Conservation (phyloP, 2,329 filamentous ascomycete species). For the Lecanicillium sp. region DNA sequence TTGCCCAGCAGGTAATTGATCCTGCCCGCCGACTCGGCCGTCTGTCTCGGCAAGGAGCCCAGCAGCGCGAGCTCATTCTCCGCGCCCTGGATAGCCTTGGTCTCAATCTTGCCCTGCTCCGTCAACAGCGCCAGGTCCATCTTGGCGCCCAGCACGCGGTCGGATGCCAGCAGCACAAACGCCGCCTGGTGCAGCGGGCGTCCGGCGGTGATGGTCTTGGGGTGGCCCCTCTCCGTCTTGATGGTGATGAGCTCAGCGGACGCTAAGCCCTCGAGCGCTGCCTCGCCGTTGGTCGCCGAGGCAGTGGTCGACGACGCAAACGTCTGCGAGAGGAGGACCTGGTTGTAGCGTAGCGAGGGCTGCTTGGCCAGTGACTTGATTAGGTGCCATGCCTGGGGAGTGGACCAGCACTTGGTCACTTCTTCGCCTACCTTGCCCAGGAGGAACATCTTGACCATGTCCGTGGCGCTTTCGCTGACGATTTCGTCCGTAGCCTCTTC, state of each 20-base stretch:
- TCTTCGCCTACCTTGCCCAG: slow-evolving; percentile 46
- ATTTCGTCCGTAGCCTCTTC: slow-evolving; percentile 78
- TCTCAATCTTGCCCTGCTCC: slow-evolving; percentile 65
- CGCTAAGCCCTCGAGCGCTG: slow-evolving; percentile 70
- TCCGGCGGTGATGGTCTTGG: slow-evolving; percentile 68
- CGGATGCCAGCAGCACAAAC: slow-evolving; percentile 63
- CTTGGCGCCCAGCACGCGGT: slow-evolving; percentile 64
- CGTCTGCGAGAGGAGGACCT: slow-evolving; percentile 67
- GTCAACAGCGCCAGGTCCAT: slow-evolving; percentile 65
- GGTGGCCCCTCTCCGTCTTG: slow-evolving; percentile 64
- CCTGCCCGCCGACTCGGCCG: slow-evolving; percentile 57
- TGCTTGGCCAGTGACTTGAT: slow-evolving; percentile 69
- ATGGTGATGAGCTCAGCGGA: slow-evolving; percentile 82
- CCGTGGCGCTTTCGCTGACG: slow-evolving; percentile 77
- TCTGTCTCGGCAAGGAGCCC: slow-evolving; percentile 63
- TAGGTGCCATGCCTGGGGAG: slow-evolving; percentile 84
- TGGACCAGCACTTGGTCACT: slow-evolving; percentile 60
- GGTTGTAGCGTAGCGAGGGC: slow-evolving; percentile 71
- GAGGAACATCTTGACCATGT: slow-evolving; percentile 91
- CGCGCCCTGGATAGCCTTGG: slow-evolving; percentile 65
- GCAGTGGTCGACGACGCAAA: slow-evolving; percentile 53
- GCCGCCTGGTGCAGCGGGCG: slow-evolving; percentile 82
- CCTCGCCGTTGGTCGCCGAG: slow-evolving; percentile 55
- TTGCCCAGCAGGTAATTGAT: slow-evolving; percentile 68
- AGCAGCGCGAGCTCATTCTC: slow-evolving; percentile 70